Evolutionary conservation across 176 grass and related monocot genomes (phyloP).

Genomic region (Carex kokanica): DNA sequence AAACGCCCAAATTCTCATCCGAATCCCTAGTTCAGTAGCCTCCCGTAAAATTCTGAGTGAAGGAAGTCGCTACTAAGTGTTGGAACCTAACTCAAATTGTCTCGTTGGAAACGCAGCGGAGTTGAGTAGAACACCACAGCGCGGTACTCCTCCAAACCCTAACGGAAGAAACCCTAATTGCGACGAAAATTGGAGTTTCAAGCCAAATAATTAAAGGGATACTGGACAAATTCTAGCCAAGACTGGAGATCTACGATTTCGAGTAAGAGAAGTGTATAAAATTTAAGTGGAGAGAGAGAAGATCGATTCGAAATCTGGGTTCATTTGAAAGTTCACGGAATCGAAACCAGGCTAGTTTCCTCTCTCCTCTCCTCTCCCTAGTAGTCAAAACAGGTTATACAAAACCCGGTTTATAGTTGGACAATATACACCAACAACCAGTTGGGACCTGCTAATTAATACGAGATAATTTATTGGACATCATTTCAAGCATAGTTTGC

Average conservation of each 20-base stretch:
- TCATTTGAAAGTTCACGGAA: neutral
- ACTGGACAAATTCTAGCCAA: neutral
- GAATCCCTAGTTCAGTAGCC: neutral
- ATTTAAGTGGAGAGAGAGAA: neutral
- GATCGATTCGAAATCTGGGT: slow-evolving; percentile 16
- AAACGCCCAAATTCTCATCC: slow-evolving; percentile 33
- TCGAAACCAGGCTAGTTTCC: neutral
- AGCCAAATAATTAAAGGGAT: neutral
- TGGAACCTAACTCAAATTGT: neutral
- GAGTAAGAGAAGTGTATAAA: neutral
- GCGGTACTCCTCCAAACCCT: slow-evolving; percentile 13
- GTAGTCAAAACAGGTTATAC: neutral
- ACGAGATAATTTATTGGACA: neutral
- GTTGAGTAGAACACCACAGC: neutral
- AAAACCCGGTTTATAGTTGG: neutral
- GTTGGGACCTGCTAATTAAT: neutral
- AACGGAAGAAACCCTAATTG: slow-evolving; percentile 7
- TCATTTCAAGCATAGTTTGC: neutral
- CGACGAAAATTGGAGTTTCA: neutral
- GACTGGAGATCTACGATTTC: slow-evolving; percentile 1
- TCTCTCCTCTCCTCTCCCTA: neutral
- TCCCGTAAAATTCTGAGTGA: neutral
- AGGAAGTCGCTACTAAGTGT: neutral
- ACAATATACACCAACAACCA: neutral
- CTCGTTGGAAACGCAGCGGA: neutral